Evolutionary conservation across 768 basidiomycete genomes (phyloP).

Genomic region (Erythrobasidium yunnanense): DNA sequence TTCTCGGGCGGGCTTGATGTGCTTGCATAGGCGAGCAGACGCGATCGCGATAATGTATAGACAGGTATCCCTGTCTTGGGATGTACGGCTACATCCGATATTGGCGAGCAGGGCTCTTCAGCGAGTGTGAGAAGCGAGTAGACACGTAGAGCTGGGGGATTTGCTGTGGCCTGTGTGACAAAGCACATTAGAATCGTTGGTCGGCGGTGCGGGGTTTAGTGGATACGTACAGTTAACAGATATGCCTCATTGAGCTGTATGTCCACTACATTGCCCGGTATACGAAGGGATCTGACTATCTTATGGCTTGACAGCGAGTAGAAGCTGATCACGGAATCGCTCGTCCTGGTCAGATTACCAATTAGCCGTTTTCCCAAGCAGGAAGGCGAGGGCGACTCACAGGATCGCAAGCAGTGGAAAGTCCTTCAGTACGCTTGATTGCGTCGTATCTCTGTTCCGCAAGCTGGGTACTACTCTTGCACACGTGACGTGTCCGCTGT

Average conservation of each 20-base stretch:
- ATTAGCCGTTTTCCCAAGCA: background rate
- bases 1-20: background rate
- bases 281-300: background rate
- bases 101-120: background rate
- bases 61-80: background rate
- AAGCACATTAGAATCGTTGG: background rate
- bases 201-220: background rate
- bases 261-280: background rate
- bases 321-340: background rate
- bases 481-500: background rate
- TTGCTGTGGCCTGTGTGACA: background rate
- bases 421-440: background rate
- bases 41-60: background rate
- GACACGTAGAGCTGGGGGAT: background rate
- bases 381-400: background rate
- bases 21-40: conserved; percentile 7
- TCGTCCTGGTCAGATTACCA: background rate
- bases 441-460: background rate
- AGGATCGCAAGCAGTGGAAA: background rate
- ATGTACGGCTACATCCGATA: conserved; percentile 4
- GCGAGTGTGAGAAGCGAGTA: background rate
- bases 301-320: background rate
- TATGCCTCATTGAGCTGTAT: conserved; percentile 5
- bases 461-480: background rate
- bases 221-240: background rate